Base-by-base conservation (phyloP, 139 green algal species). In the Nannochloris sp. region DNA sequence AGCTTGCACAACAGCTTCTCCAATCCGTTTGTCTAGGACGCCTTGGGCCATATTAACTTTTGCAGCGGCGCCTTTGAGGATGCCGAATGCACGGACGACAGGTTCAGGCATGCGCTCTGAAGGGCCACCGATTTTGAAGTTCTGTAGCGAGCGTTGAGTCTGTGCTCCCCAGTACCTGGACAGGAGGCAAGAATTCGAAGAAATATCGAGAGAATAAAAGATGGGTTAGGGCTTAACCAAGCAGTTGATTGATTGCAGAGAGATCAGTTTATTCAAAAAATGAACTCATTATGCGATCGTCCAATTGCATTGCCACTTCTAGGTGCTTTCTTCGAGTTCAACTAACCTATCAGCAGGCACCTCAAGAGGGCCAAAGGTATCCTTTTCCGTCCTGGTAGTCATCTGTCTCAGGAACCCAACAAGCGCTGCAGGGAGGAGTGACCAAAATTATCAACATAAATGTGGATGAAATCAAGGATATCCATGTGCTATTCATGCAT, bases 111-210 rank as follows among this genome's bases (percentile, higher is more conserved):
- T 98, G 31, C 83, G 75, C 68, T 98, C 93, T 0, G 72, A 44
- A 0, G 81, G 42, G 0, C 89, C 88, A n/a, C 93, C 93, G 63
- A 99, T 98, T 59, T 96, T 90, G 73, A 99, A 99, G 79, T 99
- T 98, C 56, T 91, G 67, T 13, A 92, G 68, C 1, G 87, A 95
- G 6, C 93, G 80, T 78, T 98, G 92, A 30, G 93, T 99, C 68
- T 99, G 93, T 2, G 93, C 93, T n/a, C 93, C 93, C 92, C 92
- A 99, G 67, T 95, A 94, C 68, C 90, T 87, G 70, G 19, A 19
- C 1, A 19, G 29, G 2, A 35, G 31, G 29, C 31, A 57, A 32
- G 25, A 25, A 15, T 24, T 24, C 19, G 23, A 57, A 15, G 27
- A 13, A 19, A 38, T 19, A 30, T n/a, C 13, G 6, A 48, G 25